Base-by-base conservation (phyloP, 1,284 basidiomycete species). In the Ganoderma lucidum region DNA sequence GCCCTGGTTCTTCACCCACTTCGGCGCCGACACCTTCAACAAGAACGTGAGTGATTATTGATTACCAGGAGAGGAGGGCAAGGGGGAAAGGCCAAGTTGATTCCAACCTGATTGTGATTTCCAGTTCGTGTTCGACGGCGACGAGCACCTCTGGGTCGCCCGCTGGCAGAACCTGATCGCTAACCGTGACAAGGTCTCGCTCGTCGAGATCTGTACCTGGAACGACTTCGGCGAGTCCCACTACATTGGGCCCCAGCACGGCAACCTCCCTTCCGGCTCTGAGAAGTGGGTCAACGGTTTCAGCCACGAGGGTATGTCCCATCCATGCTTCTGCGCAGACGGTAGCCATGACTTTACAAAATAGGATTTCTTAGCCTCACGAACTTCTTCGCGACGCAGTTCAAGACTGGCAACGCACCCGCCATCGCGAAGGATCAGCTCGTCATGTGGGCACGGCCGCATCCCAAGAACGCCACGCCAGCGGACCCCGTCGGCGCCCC, bases 1-100 rank as follows among this genome's bases (percentile, higher is more conserved):
- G 28, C 81, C 84, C 0, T 85, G 84, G 83, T 96, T 96, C 84
- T 96, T 91, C 83, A 95, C 94, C 9, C 92, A 93, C 74, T 93
- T 91, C 75, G 82, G 87, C 39, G 80, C 83, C 3, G 78, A 90
- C 55, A 83, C 86, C 0, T 95, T 88, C 80, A 90, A 95, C 83
- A 96, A 96, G 83, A 95, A 96, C 80, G 93, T 93, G 70, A 74
- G 87, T 77, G 61, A 53, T 48, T 56, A 5, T 15, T 15, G 19
- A 3, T 53, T 23, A 23, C 23, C 23, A 23, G 45, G n/a, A 28
- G 4, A 2, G 32, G 17, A 4, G 14, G 51, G 35, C 2, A 23
- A 23, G 23, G 23, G 23, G 23, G 23, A 1, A 23, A 23, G 23
- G 23, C 23, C 23, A 30, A 15, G 53, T 23, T 61, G 19, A 59